A percentile compares a stretch with the other conserved stretches of the same genome.
These are phyloP conservation scores for Neonectria punicea DNA, from an alignment of 2,329 filamentous ascomycete species.

Conservation along the genomic window DNA sequence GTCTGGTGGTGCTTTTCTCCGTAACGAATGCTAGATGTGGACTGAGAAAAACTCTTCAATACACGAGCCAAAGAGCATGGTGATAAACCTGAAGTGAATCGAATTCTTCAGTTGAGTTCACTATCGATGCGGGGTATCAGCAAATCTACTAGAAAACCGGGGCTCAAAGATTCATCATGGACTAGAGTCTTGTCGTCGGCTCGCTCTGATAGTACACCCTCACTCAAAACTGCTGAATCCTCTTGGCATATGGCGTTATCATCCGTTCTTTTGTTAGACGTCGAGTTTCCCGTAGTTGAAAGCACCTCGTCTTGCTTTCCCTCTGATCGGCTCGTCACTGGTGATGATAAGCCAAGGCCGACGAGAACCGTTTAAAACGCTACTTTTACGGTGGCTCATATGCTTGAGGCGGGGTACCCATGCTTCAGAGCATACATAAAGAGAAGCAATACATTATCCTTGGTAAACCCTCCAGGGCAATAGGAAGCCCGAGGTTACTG, in stretches of 20 bases:
- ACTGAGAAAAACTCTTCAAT: too few species aligned
- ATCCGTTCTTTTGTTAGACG: too few species aligned
- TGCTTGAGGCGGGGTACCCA: background rate
- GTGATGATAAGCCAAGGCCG: background rate
- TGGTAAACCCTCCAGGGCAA: background rate
- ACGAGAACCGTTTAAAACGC: background rate
- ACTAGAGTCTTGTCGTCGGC: background rate
- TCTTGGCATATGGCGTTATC: background rate
- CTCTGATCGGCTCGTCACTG: background rate
- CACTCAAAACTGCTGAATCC: background rate
- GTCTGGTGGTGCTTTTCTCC: too few species aligned
- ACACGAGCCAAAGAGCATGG: background rate
- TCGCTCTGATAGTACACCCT: background rate
- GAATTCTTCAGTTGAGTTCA: background rate
- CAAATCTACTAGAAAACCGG: background rate
- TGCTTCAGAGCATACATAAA: too few species aligned
- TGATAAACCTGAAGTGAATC: background rate
- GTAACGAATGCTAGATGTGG: too few species aligned
- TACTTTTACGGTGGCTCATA: background rate
- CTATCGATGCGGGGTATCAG: background rate
- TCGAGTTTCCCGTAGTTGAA: background rate
- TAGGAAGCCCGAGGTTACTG: background rate
- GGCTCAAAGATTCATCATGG: background rate
- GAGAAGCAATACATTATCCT: background rate
- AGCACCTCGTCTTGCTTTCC: background rate